Conservation (phyloP, 208 protist genomes). For the Trypanosoma grayi region DNA sequence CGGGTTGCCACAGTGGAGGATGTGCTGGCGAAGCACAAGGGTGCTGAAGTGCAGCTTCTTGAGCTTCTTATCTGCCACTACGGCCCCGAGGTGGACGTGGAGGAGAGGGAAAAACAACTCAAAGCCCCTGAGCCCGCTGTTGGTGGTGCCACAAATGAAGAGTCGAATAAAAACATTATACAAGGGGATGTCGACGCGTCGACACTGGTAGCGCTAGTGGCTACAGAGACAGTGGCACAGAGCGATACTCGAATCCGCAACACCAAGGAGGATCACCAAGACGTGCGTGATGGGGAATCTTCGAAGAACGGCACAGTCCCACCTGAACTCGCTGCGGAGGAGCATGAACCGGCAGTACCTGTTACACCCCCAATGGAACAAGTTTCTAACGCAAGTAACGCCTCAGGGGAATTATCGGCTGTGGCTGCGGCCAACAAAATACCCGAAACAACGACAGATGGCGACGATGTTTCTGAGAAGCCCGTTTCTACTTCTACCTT, state of each 20-base stretch:
- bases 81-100: slow-evolving; percentile 17
- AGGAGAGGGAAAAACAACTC: not conserved
- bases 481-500: not conserved
- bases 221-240: not conserved
- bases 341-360: not conserved
- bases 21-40: slow-evolving; percentile 4
- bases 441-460: not conserved
- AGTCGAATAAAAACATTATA: not conserved
- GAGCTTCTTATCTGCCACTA: slow-evolving; percentile 22
- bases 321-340: not conserved
- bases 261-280: not conserved
- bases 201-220: not conserved
- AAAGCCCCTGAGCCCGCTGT: not conserved
- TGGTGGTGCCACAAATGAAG: not conserved
- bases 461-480: not conserved
- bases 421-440: not conserved
- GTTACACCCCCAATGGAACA: not conserved
- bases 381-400: not conserved
- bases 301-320: not conserved
- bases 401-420: not conserved
- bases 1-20: not conserved
- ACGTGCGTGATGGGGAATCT: not conserved
- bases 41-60: slow-evolving; percentile 19
- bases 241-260: not conserved
- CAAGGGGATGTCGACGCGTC: not conserved